Evolutionary conservation across 495 filamentous ascomycete genomes (phyloP), one percentile per base, ranked within the genome.

Genomic region (Hypoxylon cercidicola): DNA sequence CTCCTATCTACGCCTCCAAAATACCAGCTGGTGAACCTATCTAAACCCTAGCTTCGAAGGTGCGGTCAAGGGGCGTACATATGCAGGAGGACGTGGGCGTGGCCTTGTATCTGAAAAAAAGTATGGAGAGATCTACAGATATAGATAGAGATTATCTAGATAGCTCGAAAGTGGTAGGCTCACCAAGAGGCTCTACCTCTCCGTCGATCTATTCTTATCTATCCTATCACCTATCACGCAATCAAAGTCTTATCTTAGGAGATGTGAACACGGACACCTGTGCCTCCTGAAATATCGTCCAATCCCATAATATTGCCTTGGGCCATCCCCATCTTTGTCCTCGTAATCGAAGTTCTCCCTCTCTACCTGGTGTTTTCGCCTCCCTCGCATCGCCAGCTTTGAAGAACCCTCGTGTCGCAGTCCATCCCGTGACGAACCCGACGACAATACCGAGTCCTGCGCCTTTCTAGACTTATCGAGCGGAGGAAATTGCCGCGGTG

Each of bases 241-340:
- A 69, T 69, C 56, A 50, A 18, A 35, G 18, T 46, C 66, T 69
- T 69, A 69, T 69, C 66, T 69, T 55, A 35, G 41, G 48, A 55
- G 60, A 52, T 54, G 52, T 54, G 48, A 69, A 68, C 52, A 62
- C 54, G 39, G 66, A 63, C 47, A 32, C 5, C 15, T 55, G 51
- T 55, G 43, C 46, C 46, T 60, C 53, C 50, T 43, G 18, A 11
- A 50, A 41, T 41, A 52, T 64, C 50, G 37, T 57, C 55, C 55
- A 60, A 64, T 56, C 56, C 23, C 50, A 51, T 63, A 64, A 68
- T 1, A 68, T 20, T 55, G 23, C 39, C 30, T 30, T 18, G n/a
- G n/a, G n/a, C n/a, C n/a, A n/a, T 34, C 25, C 55, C 61, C 66
- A 28, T 50, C 47, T 69, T 56, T 69, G 23, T 35, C 20, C n/a